These are phyloP conservation scores for Calonectria ilicicola DNA, from an alignment of 2,329 filamentous ascomycete species.

Conservation along the genomic window DNA sequence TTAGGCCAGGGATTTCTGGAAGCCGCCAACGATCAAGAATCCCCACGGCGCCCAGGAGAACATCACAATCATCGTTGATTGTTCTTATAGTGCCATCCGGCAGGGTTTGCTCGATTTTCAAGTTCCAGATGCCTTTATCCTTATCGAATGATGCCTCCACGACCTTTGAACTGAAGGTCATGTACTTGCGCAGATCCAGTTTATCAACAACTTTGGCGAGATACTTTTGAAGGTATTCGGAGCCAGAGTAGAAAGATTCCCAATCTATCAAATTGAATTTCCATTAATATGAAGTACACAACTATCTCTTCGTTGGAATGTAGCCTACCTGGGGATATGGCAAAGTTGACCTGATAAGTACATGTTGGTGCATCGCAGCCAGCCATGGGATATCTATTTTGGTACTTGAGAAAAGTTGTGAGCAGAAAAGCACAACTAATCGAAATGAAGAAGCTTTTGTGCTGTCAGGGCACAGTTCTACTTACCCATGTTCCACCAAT, in stretches of 20 bases:
- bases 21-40: background rate
- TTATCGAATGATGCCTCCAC: background rate
- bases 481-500: background rate
- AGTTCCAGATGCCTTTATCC: background rate
- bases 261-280: background rate
- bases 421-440: no score
- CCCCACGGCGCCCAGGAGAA: background rate
- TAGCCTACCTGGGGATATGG: background rate
- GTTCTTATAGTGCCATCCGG: background rate
- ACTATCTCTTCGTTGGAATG: background rate
- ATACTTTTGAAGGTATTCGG: background rate
- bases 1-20: background rate
- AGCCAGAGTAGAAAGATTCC: background rate
- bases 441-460: background rate
- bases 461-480: no score
- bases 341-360: background rate
- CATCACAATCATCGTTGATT: background rate
- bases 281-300: background rate
- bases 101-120: background rate
- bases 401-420: background rate
- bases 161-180: background rate
- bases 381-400: background rate
- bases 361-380: background rate
- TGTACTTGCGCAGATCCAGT: background rate
- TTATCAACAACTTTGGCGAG: background rate